A percentile compares a stretch with the other conserved stretches of the same genome.
Evolutionary conservation across 208 protist species (phyloP).

Genomic region (Acanthamoeba sp.): DNA sequence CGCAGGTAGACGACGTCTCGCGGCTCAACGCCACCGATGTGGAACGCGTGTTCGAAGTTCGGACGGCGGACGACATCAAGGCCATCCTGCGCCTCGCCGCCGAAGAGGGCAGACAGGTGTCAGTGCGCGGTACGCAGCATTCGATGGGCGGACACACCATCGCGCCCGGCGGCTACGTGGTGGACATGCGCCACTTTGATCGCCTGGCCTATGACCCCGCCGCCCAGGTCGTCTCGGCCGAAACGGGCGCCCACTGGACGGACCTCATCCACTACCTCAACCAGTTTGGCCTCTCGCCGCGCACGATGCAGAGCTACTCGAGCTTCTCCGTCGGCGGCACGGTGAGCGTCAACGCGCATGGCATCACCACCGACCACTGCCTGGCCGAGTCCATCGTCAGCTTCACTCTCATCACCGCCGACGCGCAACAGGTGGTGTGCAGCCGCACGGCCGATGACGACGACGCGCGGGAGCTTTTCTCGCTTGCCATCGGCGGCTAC

Average conservation of each 20-base stretch:
- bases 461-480: conserved; percentile 78
- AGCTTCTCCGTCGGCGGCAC: conserved; percentile 85
- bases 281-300: conserved; percentile 78
- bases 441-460: conserved; percentile 68
- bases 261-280: conserved; percentile 85
- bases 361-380: conserved; percentile 85
- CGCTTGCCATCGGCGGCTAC: conserved; percentile 82
- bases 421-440: conserved; percentile 53
- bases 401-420: conserved; percentile 77
- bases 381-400: conserved; percentile 78
- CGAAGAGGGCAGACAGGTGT: conserved; percentile 31
- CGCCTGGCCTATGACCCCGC: conserved; percentile 74
- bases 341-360: conserved; percentile 85
- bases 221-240: conserved; percentile 66
- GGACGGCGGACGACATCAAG: conserved; percentile 77
- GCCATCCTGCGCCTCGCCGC: conserved; percentile 59
- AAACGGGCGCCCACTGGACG: conserved; percentile 81
- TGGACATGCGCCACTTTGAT: conserved; percentile 83
- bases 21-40: conserved; percentile 79
- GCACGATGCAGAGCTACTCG: conserved; percentile 86
- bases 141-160: conserved; percentile 67
- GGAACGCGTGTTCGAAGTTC: conserved; percentile 75
- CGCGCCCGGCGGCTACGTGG: conserved; percentile 66
- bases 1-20: conserved; percentile 82
- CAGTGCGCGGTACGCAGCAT: conserved; percentile 79